These are phyloP conservation scores for Dunaliella primolecta DNA, from an alignment of 139 green algal species.

Conservation along the genomic window DNA sequence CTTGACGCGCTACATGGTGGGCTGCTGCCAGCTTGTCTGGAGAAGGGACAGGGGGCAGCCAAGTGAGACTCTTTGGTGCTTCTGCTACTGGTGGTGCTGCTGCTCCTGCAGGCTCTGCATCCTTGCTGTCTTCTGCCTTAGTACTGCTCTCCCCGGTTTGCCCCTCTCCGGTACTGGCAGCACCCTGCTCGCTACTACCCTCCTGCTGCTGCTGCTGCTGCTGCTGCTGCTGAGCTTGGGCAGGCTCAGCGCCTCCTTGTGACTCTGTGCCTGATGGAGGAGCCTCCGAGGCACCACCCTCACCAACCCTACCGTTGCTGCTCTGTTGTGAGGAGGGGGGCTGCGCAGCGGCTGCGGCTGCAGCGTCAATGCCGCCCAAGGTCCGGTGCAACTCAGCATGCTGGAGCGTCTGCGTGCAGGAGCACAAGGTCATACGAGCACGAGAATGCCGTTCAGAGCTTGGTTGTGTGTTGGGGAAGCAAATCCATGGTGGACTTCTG, in stretches of 20 bases:
- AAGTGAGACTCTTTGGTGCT: neutral
- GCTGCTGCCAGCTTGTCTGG: constrained; percentile 20
- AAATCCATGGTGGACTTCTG: too few relatives aligned
- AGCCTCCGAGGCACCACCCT: too few relatives aligned
- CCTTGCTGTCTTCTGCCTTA: too few relatives aligned
- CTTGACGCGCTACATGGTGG: constrained; percentile 10
- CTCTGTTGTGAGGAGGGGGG: too few relatives aligned
- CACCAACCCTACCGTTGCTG: too few relatives aligned
- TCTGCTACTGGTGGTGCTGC: constrained; percentile 6
- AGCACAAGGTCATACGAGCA: too few relatives aligned
- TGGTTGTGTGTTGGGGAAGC: too few relatives aligned
- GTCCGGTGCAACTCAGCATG: constrained; percentile 2
- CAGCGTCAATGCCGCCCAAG: neutral
- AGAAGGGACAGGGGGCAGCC: constrained; percentile 1
- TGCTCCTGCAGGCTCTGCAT: too few relatives aligned
- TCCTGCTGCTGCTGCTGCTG: constrained; percentile 21
- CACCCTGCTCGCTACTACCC: neutral
- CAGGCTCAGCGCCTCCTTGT: neutral
- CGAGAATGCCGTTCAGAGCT: too few relatives aligned
- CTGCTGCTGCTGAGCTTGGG: neutral
- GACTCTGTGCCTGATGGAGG: neutral
- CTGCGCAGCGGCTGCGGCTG: neutral
- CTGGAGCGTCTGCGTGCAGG: neutral
- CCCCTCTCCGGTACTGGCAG: neutral
- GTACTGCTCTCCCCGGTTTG: neutral